A percentile compares a stretch with the other conserved stretches of the same genome.
These are phyloP conservation scores for Quercus tomentella DNA, from an alignment of 331 rosid genomes.

Conservation along the genomic window DNA sequence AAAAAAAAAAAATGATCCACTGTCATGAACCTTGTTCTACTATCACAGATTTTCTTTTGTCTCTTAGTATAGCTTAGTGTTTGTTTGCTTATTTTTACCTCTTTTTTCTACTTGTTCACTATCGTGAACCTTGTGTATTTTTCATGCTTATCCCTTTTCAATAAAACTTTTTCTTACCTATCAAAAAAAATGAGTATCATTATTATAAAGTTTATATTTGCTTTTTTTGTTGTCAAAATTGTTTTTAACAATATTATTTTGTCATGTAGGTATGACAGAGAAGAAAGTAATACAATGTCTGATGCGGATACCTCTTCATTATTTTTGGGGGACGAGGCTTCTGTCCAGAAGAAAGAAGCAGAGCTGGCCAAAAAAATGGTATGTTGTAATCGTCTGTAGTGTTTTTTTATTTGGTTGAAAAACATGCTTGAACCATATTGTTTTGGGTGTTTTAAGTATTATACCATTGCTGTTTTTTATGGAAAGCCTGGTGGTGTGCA, in stretches of 20 bases:
- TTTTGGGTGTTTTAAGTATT: not conserved
- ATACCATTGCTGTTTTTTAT: not conserved
- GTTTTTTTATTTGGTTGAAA: not conserved
- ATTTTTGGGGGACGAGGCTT: slow-evolving; percentile 83
- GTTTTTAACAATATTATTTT: slow-evolving; percentile 20
- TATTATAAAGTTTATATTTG: not conserved
- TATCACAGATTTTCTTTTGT: too few relatives aligned
- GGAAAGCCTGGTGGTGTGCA: too few relatives aligned
- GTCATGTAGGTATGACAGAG: slow-evolving; percentile 84
- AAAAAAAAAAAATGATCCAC: too few relatives aligned
- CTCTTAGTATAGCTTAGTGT: too few relatives aligned
- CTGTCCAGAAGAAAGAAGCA: slow-evolving; percentile 93
- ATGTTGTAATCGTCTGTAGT: slow-evolving; percentile 13
- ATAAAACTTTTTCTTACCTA: too few relatives aligned
- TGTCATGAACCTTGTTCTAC: too few relatives aligned
- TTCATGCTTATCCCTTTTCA: too few relatives aligned
- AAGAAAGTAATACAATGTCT: slow-evolving; percentile 81
- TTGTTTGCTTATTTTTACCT: too few relatives aligned
- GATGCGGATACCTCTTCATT: slow-evolving; percentile 69
- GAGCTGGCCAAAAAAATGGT: slow-evolving; percentile 95
- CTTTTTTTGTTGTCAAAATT: not conserved
- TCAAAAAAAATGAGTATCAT: too few relatives aligned
- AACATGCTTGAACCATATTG: not conserved
- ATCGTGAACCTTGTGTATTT: too few relatives aligned
- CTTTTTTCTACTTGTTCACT: too few relatives aligned